Conservation (phyloP, 768 basidiomycete species). For the Leucocoprinus sp. region DNA sequence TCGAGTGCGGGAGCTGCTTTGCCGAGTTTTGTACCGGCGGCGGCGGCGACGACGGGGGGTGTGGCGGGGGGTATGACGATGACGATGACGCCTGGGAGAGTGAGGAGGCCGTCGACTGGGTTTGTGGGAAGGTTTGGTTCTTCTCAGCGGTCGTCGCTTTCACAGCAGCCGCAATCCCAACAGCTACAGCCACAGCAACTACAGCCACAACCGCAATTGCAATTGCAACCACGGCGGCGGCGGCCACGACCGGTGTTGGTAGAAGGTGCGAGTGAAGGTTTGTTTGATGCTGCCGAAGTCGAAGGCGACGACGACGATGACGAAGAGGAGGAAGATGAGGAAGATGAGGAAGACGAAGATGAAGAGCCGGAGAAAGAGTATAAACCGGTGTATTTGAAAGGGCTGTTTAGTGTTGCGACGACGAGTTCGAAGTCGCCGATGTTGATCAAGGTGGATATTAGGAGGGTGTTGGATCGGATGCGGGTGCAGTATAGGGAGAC, state of each 20-base stretch:
- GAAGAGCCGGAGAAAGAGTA: conserved; percentile 53
- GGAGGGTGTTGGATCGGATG: conserved; percentile 84
- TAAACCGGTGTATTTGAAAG: conserved; percentile 94
- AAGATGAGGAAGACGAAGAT: conserved; percentile 29
- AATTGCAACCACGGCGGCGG: too few species aligned
- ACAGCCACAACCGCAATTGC: too few species aligned
- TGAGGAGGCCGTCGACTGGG: conserved; percentile 66
- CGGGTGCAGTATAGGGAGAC: conserved; percentile 91
- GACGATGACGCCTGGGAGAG: conserved; percentile 52
- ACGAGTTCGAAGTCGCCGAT: conserved; percentile 85
- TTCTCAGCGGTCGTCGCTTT: too few species aligned
- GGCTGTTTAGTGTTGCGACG: conserved; percentile 92
- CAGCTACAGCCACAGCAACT: too few species aligned
- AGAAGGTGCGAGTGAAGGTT: conserved; percentile 23
- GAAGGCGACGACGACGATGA: conserved; percentile 23
- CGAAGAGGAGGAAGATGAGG: conserved; percentile 37
- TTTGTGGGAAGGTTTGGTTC: conserved; percentile 28
- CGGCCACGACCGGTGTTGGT: too few species aligned
- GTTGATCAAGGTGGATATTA: conserved; percentile 77
- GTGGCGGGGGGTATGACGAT: conserved; percentile 21
- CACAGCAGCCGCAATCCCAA: too few species aligned
- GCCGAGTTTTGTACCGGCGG: conserved; percentile 16
- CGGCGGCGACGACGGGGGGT: conserved; percentile 12
- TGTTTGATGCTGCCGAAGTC: conserved; percentile 21
- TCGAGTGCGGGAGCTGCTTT: conserved; percentile 42